Evolutionary conservation across 441 rosid genomes (phyloP).

Genomic region (Cnidoscolus chayamansa): DNA sequence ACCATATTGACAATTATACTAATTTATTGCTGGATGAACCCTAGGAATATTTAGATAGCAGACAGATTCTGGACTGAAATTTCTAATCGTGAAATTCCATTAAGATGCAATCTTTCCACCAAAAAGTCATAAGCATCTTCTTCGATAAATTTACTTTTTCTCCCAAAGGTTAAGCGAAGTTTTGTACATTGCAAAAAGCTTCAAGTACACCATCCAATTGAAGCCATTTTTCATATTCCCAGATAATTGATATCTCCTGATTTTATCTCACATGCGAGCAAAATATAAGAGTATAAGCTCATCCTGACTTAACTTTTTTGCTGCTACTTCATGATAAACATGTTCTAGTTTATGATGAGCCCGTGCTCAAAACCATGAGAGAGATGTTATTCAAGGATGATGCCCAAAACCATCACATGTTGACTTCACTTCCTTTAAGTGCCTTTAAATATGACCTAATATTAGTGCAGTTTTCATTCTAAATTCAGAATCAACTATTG

Average conservation of each 20-base stretch:
- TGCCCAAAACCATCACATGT: background rate
- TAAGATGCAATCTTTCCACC: background rate
- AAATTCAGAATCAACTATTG: constrained; percentile 13
- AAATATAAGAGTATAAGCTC: background rate
- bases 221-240: background rate
- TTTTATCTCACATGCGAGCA: background rate
- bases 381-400: background rate
- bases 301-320: background rate
- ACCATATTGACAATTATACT: background rate
- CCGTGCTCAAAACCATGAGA: background rate
- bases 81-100: background rate
- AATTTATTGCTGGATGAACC: background rate
- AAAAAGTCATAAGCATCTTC: background rate
- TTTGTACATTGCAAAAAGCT: background rate
- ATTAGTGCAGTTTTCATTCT: background rate
- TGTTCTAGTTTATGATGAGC: background rate
- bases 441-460: background rate
- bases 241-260: background rate
- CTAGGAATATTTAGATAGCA: background rate
- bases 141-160: background rate
- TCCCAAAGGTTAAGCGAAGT: too few relatives aligned
- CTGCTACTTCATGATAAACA: background rate
- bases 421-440: background rate
- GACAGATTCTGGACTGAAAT: background rate
- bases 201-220: background rate